Percentiles rank a stretch among this genome's conserved stretches.
Conservation (phyloP, 2,329 filamentous ascomycete species). For the Fragosphaeria purpurea region DNA sequence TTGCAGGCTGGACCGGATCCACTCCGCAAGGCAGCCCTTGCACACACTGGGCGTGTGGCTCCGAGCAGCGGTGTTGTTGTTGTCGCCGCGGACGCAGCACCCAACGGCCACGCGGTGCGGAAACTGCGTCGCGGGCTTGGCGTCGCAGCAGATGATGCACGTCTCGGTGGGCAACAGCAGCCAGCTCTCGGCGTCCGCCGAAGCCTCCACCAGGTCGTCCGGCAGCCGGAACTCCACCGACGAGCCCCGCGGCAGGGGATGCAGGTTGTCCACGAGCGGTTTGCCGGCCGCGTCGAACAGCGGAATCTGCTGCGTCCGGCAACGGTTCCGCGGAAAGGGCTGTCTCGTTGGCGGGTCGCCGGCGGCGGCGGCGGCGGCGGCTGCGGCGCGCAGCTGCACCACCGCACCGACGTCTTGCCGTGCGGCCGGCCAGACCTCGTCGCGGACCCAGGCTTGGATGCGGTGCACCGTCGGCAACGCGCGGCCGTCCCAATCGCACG, state of each 20-base stretch:
- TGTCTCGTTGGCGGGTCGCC: too few relatives aligned
- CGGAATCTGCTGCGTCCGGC: too few relatives aligned
- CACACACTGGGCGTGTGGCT: conserved; percentile 20
- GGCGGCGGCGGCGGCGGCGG: too few relatives aligned
- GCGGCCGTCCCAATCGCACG: too few relatives aligned
- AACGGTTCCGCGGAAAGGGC: too few relatives aligned
- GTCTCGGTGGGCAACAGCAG: conserved; percentile 20
- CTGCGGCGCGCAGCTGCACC: too few relatives aligned
- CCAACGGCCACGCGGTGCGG: conserved; percentile 19
- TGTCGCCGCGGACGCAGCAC: conserved; percentile 12
- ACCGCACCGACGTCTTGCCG: too few relatives aligned
- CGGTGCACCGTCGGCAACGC: too few relatives aligned
- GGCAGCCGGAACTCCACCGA: conserved; percentile 22
- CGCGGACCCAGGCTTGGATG: too few relatives aligned
- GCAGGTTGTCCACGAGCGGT: too few relatives aligned
- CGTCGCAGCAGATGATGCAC: conserved; percentile 25
- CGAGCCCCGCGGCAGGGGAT: conserved; percentile 9
- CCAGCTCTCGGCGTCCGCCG: conserved; percentile 23
- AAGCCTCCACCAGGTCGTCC: conserved; percentile 16
- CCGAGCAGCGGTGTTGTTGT: not conserved
- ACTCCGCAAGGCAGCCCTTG: conserved; percentile 23
- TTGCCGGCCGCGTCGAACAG: too few relatives aligned
- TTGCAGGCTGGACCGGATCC: conserved; percentile 24
- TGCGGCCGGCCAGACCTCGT: too few relatives aligned
- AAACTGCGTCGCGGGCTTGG: conserved; percentile 24